Evolutionary conservation across 306 rosid species (phyloP).

Genomic region (Vigna unguiculata): DNA sequence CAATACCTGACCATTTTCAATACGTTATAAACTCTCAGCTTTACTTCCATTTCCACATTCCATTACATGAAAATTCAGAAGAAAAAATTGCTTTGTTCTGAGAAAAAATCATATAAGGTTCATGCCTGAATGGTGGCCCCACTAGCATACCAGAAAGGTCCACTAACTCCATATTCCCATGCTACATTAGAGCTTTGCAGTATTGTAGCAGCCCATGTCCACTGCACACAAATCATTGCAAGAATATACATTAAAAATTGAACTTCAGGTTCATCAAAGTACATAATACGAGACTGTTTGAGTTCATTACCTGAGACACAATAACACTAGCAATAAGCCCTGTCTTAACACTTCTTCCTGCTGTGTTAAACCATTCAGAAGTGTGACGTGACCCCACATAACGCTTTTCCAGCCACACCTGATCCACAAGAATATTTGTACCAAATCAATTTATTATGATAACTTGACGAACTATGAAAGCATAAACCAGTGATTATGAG

Average conservation of each 20-base stretch:
- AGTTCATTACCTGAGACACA: conserved; percentile 80
- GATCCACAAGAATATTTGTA: conserved; percentile 28
- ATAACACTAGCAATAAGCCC: conserved; percentile 97
- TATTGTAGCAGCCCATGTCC: conserved; percentile 98
- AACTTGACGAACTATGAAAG: background rate
- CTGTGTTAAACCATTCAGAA: conserved; percentile 98
- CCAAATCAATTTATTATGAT: conserved; percentile 28
- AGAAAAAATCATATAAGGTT: conserved; percentile 14
- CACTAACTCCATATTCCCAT: conserved; percentile 94
- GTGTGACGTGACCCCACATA: conserved; percentile 87
- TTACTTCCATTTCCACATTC: conserved; percentile 20
- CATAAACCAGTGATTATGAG: background rate
- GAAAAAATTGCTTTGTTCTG: background rate
- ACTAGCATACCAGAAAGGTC: conserved; percentile 99
- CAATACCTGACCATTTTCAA: conserved; percentile 62
- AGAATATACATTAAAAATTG: background rate
- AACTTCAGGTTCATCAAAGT: background rate
- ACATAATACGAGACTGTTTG: conserved; percentile 12
- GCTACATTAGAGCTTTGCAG: conserved; percentile 96
- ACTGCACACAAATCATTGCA: conserved; percentile 54
- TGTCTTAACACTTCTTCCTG: conserved; percentile 92
- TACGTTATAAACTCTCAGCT: conserved; percentile 7
- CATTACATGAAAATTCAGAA: conserved; percentile 2
- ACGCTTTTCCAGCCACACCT: conserved; percentile 96
- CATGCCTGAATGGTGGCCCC: conserved; percentile 95